A percentile compares a stretch with the other conserved stretches of the same genome.
Evolutionary conservation across 2,329 filamentous ascomycete genomes (phyloP).

Genomic region (Calonectria henricotiae): DNA sequence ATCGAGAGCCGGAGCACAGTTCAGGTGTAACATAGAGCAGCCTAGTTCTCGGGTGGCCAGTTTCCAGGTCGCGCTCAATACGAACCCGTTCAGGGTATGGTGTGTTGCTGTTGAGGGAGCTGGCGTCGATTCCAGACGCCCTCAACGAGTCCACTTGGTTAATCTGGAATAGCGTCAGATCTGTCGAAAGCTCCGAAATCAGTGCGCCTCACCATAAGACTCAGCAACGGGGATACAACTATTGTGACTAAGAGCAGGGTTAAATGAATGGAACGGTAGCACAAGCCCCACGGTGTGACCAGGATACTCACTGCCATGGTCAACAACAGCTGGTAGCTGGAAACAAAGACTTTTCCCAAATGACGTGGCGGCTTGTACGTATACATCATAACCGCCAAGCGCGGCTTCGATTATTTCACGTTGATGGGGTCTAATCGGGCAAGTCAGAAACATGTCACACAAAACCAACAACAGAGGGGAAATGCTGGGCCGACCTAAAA

Average conservation of each 20-base stretch:
- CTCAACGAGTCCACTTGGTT: conserved; percentile 91
- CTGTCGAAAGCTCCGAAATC: conserved; percentile 12
- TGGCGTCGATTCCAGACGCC: conserved; percentile 82
- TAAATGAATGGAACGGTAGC: conserved; percentile 35
- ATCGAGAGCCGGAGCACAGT: conserved; percentile 83
- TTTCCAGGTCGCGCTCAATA: conserved; percentile 87
- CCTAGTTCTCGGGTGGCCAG: conserved; percentile 86
- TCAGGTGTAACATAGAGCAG: conserved; percentile 96
- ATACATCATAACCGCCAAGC: conserved; percentile 89
- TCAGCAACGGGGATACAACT: conserved; percentile 90
- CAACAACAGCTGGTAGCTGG: conserved; percentile 90
- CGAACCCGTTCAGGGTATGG: conserved; percentile 74
- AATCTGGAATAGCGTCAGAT: conserved; percentile 69
- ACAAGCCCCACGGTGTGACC: conserved; percentile 35
- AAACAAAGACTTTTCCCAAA: conserved; percentile 97
- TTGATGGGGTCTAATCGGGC: conserved; percentile 78
- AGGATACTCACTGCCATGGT: conserved; percentile 81
- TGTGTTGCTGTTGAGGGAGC: conserved; percentile 90
- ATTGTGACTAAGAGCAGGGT: conserved; percentile 78
- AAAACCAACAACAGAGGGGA: conserved; percentile 7
- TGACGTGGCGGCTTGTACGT: conserved; percentile 90
- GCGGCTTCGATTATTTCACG: conserved; percentile 90
- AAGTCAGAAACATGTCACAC: conserved; percentile 25
- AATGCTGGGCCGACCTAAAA: conserved; percentile 74
- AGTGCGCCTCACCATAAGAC: conserved; percentile 81